These are phyloP conservation scores for Rosa lucieae DNA, from an alignment of 306 rosid genomes.

Conservation along the genomic window DNA sequence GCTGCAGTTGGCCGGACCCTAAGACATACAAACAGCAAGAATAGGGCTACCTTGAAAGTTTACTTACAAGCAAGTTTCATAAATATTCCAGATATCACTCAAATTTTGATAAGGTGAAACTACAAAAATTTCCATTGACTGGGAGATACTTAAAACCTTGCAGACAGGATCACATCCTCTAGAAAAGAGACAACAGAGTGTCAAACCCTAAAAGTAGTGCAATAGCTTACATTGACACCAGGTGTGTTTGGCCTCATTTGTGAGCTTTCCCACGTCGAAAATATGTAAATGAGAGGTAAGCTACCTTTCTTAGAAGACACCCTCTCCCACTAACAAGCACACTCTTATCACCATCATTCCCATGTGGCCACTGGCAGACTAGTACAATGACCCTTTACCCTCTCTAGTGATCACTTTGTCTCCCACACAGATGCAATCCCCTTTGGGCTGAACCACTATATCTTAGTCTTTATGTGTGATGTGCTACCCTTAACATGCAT, in stretches of 20 bases:
- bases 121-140: no score
- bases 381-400: not conserved
- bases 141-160: not conserved
- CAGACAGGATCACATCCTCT: not conserved
- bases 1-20: not conserved
- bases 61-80: not conserved
- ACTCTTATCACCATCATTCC: not conserved
- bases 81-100: no score
- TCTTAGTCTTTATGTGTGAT: not conserved
- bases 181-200: not conserved
- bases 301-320: not conserved
- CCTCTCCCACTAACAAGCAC: not conserved
- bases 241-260: not conserved
- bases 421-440: not conserved
- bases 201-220: not conserved
- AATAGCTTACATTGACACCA: not conserved
- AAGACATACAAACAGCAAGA: not conserved
- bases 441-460: not conserved
- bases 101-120: not conserved
- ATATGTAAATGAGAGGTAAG: not conserved
- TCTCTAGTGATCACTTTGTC: not conserved
- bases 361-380: not conserved
- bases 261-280: not conserved
- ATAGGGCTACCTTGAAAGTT: not conserved
- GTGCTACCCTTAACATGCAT: not conserved